Conservation (phyloP, 2,329 filamentous ascomycete species). For the Paraconiothyrium sp. region DNA sequence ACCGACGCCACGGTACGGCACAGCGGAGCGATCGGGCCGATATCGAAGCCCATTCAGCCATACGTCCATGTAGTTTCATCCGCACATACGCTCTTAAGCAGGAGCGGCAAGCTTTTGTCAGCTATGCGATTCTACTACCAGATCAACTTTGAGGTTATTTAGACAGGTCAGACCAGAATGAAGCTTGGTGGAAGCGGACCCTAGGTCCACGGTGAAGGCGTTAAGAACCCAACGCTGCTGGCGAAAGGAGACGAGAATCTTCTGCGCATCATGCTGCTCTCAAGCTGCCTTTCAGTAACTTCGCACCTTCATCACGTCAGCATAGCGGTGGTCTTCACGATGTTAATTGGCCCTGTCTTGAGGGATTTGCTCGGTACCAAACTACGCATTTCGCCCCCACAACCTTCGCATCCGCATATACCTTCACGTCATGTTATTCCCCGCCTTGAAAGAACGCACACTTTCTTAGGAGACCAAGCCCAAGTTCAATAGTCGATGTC, state of each 20-base stretch:
- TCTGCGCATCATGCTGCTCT: conserved; percentile 5
- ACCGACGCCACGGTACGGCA: conserved; percentile 6
- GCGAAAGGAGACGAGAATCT: not conserved
- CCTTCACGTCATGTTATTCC: too few relatives aligned
- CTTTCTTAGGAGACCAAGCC: too few relatives aligned
- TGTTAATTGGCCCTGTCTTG: not conserved
- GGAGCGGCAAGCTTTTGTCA: too few relatives aligned
- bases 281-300: not conserved
- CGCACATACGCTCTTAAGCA: not conserved
- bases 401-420: not conserved
- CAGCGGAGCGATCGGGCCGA: conserved; percentile 6
- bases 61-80: not conserved
- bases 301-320: not conserved
- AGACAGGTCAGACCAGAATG: not conserved
- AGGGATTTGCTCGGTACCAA: not conserved
- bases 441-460: too few relatives aligned
- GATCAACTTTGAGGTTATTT: not conserved
- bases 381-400: not conserved
- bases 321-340: not conserved
- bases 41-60: not conserved
- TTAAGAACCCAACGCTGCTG: not conserved
- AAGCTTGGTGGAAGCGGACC: not conserved
- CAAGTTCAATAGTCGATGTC: too few relatives aligned
- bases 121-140: not conserved
- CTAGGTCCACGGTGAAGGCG: not conserved